Percentiles rank a stretch among this genome's conserved stretches.
Evolutionary conservation across 768 basidiomycete genomes (phyloP).

Genomic region (Chalciporus sphaerocephalus): DNA sequence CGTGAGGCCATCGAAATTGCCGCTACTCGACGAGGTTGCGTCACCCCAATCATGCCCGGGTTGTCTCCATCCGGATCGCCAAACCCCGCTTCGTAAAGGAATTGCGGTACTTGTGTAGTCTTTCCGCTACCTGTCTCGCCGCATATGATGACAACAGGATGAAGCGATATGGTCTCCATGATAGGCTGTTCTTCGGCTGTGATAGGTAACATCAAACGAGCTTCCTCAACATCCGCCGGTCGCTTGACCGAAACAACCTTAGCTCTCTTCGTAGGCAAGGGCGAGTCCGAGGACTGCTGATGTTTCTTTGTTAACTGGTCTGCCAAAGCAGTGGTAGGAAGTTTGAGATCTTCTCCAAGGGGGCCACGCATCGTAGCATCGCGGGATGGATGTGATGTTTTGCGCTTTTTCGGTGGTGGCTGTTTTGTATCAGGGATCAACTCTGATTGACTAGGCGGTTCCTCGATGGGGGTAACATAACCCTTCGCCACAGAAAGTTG

Average conservation of each 20-base stretch:
- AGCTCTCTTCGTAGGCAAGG: slow-evolving; percentile 21
- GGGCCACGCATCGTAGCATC: slow-evolving; percentile 66
- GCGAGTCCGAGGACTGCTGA: slow-evolving; percentile 1
- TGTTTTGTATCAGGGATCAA: slow-evolving; percentile 2
- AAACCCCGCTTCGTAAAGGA: slow-evolving; percentile 96
- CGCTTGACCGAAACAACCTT: slow-evolving; percentile 58
- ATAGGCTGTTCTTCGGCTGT: slow-evolving; percentile 91
- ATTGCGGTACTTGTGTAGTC: slow-evolving; percentile 97
- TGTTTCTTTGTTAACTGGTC: slow-evolving; percentile 32
- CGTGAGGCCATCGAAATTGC: slow-evolving; percentile 94
- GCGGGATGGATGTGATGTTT: slow-evolving; percentile 30
- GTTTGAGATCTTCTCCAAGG: slow-evolving; percentile 63
- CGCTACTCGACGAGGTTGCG: slow-evolving; percentile 95
- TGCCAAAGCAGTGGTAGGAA: slow-evolving; percentile 67
- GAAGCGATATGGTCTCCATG: slow-evolving; percentile 84
- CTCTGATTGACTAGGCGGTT: slow-evolving; percentile 16
- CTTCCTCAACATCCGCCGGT: slow-evolving; percentile 66
- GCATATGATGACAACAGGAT: slow-evolving; percentile 68
- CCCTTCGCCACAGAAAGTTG: slow-evolving; percentile 58
- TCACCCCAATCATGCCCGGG: slow-evolving; percentile 96
- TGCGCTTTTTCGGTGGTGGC: slow-evolving; percentile 44
- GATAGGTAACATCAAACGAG: slow-evolving; percentile 79
- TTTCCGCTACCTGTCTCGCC: slow-evolving; percentile 99
- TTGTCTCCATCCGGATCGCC: slow-evolving; percentile 84
- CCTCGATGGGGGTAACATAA: slow-evolving; percentile 23